Percentiles rank a stretch among this genome's conserved stretches.
phyloP scores from a whole-genome alignment of 208 protist genomes.

The Acanthamoeba lenticulata region DNA sequence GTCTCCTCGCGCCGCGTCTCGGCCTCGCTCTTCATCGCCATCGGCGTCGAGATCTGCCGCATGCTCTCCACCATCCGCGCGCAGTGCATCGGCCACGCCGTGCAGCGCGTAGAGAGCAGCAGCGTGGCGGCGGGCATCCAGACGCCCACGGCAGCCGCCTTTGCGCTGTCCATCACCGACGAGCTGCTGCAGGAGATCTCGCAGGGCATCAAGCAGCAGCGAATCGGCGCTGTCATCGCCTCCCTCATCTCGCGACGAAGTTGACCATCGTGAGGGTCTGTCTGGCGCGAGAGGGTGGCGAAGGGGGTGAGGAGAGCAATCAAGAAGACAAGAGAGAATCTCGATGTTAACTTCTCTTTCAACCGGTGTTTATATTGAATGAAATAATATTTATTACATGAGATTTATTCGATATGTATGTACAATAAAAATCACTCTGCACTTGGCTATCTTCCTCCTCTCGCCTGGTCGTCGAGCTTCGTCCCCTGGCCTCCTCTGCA shows the following conservation, averaged over 20 bases:
- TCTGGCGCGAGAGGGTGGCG: neutral
- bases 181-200: slow-evolving; percentile 19
- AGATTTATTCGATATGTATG: too few relatives aligned
- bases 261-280: neutral
- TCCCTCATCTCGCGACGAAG: neutral
- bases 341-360: too few relatives aligned
- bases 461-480: too few relatives aligned
- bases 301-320: too few relatives aligned
- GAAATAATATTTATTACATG: too few relatives aligned
- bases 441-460: too few relatives aligned
- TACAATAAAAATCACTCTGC: too few relatives aligned
- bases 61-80: slow-evolving; percentile 25
- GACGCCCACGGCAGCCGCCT: neutral
- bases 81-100: slow-evolving; percentile 18
- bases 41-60: slow-evolving; percentile 4
- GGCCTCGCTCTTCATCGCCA: slow-evolving; percentile 12
- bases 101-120: slow-evolving; percentile 8
- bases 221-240: neutral
- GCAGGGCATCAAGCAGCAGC: slow-evolving; percentile 27
- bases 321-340: too few relatives aligned
- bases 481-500: too few relatives aligned
- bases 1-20: neutral
- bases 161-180: slow-evolving; percentile 6
- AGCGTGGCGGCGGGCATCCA: slow-evolving; percentile 1
- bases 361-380: too few relatives aligned